Percentiles rank a stretch among this genome's conserved stretches.
Evolutionary conservation across 148 eudicot species (phyloP).

Genomic region (Vaccinium myrtillus): DNA sequence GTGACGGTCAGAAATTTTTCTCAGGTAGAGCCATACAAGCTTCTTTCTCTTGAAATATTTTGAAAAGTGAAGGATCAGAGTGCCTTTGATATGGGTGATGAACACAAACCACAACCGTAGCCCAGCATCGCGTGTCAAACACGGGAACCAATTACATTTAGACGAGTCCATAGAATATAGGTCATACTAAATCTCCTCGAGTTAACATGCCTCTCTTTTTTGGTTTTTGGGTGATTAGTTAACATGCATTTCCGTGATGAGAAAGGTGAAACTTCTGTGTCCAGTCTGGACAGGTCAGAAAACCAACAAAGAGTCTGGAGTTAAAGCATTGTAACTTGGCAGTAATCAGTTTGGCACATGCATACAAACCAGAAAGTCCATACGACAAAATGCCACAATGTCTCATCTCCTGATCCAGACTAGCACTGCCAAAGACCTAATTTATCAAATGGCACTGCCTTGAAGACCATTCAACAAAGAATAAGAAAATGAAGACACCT

Average conservation of each 20-base stretch:
- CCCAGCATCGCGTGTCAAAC: neutral
- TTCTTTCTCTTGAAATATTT: neutral
- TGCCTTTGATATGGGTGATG: neutral
- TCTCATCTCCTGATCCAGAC: neutral
- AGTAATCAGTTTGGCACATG: constrained; percentile 2
- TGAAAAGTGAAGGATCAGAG: neutral
- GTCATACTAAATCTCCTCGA: neutral
- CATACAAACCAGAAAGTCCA: neutral
- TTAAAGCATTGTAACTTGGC: neutral
- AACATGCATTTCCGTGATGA: neutral
- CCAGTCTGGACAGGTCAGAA: neutral
- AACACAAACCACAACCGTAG: neutral
- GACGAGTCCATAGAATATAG: neutral
- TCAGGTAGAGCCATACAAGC: neutral
- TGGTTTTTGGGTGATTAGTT: neutral
- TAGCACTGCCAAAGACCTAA: neutral
- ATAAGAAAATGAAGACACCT: neutral
- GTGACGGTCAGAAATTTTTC: neutral
- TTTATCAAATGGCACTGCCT: neutral
- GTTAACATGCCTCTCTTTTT: neutral
- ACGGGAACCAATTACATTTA: neutral
- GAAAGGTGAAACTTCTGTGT: neutral
- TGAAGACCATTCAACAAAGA: neutral
- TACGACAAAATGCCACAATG: neutral
- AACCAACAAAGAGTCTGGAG: neutral